Evolutionary conservation across 805 yeast genomes (phyloP), one percentile per base, ranked within the genome.

Genomic region (Candida yuanshanica): DNA sequence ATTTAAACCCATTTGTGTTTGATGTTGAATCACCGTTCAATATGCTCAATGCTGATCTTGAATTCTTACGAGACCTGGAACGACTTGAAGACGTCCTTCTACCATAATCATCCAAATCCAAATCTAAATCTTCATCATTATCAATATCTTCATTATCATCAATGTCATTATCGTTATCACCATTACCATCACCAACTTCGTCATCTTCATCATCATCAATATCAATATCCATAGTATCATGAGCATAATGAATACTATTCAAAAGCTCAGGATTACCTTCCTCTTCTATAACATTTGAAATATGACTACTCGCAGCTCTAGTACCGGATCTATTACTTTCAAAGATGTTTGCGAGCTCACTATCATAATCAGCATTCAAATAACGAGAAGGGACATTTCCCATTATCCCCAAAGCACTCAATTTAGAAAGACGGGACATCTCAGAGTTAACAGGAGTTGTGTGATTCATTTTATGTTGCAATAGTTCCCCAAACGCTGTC

Each of bases 201-300:
- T 42, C 24, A 22, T 22, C 47, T 2, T 41, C 42, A 22, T 35
- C 39, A 20, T 37, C 42, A 12, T 35, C 42, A 11, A 36, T 45
- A 21, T 51, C 56, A 7, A 42, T 22, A 27, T 49, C 53, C 53
- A 48, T 47, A 18, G 38, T 35, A 16, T 47, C 47, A 21, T 44
- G 22, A 23, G 39, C 35, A n/a, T 42, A 45, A 9, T 39, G 42
- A 5, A 42, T 21, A 29, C 45, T 42, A 9, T 35, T 18, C 34
- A 31, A 5, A 11, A 12, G 18, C 16, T 18, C 22, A 18, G 20
- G 34, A 7, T 31, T 21, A 5, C 13, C 13, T 9, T 13, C 10
- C 12, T 18, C 34, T 12, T 11, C 34, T 2, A 9, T 7, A 18
- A 9, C 9, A 31, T 4, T 11, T 17, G 7, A 20, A 18, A n/a